Percentiles rank a stretch among this genome's conserved stretches.
These are phyloP conservation scores for Areca catechu DNA, from an alignment of 176 grass and related monocot genomes.

Conservation along the genomic window DNA sequence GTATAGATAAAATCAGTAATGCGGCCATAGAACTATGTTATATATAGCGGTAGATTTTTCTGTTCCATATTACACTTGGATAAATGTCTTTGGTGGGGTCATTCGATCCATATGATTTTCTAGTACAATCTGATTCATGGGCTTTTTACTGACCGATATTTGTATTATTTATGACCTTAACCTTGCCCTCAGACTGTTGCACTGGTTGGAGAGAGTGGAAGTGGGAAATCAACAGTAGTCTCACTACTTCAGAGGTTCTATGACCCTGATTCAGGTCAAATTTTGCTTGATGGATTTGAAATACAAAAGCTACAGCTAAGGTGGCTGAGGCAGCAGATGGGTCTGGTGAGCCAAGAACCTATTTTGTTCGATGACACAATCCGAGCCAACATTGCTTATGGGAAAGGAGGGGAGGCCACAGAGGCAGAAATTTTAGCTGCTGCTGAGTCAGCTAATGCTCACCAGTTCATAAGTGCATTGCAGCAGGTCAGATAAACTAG, in stretches of 20 bases:
- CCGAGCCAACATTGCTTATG: constrained; percentile 13
- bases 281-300: constrained; percentile 6
- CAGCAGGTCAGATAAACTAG: constrained; percentile 2
- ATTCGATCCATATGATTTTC: background rate
- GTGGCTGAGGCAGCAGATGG: constrained; percentile 14
- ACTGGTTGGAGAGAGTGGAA: constrained; percentile 9
- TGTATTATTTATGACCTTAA: too few relatives aligned
- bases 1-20: background rate
- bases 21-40: background rate
- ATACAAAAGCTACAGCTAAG: constrained; percentile 2
- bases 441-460: background rate
- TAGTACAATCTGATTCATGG: background rate
- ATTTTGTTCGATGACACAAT: constrained; percentile 7
- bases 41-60: background rate
- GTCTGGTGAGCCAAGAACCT: constrained; percentile 10
- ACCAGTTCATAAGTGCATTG: constrained; percentile 16
- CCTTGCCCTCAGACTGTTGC: constrained; percentile 5
- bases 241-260: constrained; percentile 16
- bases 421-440: constrained; percentile 12
- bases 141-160: background rate
- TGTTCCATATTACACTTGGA: background rate
- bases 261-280: constrained; percentile 8
- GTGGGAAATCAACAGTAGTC: constrained; percentile 9
- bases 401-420: constrained; percentile 7
- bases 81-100: background rate